phyloP scores from a whole-genome alignment of 78 protist species.

The Mantamonas sphyraenae region DNA sequence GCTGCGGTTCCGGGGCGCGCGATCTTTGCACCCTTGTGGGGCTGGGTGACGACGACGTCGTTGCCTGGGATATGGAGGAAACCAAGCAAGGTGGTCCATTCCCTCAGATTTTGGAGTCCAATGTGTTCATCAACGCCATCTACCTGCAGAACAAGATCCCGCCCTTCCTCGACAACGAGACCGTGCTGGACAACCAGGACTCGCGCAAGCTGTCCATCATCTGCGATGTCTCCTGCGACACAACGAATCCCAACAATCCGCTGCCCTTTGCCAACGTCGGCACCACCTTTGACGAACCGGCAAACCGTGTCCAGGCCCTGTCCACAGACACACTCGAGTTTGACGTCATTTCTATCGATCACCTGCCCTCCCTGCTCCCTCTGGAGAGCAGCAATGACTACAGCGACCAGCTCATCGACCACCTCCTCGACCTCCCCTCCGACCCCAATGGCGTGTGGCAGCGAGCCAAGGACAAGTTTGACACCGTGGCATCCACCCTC shows the following conservation, averaged over 20 bases:
- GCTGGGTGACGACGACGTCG: constrained; percentile 13
- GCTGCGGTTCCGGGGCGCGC: constrained; percentile 66
- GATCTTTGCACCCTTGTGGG: constrained; percentile 35
- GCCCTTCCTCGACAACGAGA: constrained; percentile 49
- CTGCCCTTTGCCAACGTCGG: constrained; percentile 36
- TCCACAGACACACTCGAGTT: constrained; percentile 1
- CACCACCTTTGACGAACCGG: constrained; percentile 51
- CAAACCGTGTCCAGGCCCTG: neutral
- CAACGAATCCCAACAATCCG: constrained; percentile 64
- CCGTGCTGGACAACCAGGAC: constrained; percentile 6
- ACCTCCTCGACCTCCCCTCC: constrained; percentile 34
- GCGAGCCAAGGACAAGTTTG: no score
- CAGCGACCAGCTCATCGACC: constrained; percentile 18
- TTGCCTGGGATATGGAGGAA: constrained; percentile 70
- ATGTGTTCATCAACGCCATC: constrained; percentile 68
- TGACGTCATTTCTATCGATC: constrained; percentile 44
- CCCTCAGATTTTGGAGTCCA: constrained; percentile 34
- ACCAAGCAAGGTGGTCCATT: constrained; percentile 77
- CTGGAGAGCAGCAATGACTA: constrained; percentile 23
- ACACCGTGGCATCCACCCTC: no score
- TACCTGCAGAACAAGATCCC: constrained; percentile 51
- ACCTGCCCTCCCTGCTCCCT: constrained; percentile 38
- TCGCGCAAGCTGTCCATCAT: constrained; percentile 20
- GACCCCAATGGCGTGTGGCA: no score
- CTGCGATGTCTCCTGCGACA: constrained; percentile 60